A percentile compares a stretch with the other conserved stretches of the same genome.
phyloP scores from a whole-genome alignment of 306 rosid genomes.

The Parietaria judaica region DNA sequence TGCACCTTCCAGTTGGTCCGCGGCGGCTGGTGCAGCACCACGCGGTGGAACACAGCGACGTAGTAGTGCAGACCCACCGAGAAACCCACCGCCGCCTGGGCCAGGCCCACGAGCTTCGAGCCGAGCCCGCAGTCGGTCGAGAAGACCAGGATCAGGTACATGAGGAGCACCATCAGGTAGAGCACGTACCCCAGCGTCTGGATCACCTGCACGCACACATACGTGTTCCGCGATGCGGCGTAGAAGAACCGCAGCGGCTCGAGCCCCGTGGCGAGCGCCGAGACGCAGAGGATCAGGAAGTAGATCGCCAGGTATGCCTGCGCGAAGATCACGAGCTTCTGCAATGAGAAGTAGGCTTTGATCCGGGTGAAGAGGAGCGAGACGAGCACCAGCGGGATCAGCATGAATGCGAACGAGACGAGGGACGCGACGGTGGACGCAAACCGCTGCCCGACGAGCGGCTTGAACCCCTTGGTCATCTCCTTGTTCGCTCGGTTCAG shows the following conservation, averaged over 20 bases:
- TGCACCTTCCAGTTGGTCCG: slow-evolving; percentile 85
- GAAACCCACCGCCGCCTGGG: slow-evolving; percentile 62
- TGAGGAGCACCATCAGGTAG: slow-evolving; percentile 54
- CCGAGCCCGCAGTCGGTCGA: slow-evolving; percentile 62
- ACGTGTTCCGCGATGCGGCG: slow-evolving; percentile 72
- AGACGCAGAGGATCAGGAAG: slow-evolving; percentile 64
- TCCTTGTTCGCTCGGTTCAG: slow-evolving; percentile 61
- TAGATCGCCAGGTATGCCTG: slow-evolving; percentile 83
- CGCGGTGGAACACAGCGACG: slow-evolving; percentile 80
- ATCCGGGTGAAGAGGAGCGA: slow-evolving; percentile 70
- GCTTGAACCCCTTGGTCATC: slow-evolving; percentile 65
- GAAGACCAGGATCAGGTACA: slow-evolving; percentile 72
- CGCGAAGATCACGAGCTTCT: slow-evolving; percentile 77
- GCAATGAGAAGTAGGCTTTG: slow-evolving; percentile 87
- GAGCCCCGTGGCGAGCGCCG: slow-evolving; percentile 52
- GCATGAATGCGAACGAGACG: slow-evolving; percentile 48
- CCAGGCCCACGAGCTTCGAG: slow-evolving; percentile 60
- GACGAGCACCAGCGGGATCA: slow-evolving; percentile 62
- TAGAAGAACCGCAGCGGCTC: slow-evolving; percentile 85
- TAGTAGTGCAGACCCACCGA: slow-evolving; percentile 77
- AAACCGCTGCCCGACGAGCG: slow-evolving; percentile 73
- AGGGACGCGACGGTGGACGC: slow-evolving; percentile 67
- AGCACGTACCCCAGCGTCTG: slow-evolving; percentile 77
- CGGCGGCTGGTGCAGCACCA: slow-evolving; percentile 63
- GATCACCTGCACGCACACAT: slow-evolving; percentile 57